These are phyloP conservation scores for Prorocentrum cordatum DNA, from an alignment of 169 alveolate species.

Conservation along the genomic window DNA sequence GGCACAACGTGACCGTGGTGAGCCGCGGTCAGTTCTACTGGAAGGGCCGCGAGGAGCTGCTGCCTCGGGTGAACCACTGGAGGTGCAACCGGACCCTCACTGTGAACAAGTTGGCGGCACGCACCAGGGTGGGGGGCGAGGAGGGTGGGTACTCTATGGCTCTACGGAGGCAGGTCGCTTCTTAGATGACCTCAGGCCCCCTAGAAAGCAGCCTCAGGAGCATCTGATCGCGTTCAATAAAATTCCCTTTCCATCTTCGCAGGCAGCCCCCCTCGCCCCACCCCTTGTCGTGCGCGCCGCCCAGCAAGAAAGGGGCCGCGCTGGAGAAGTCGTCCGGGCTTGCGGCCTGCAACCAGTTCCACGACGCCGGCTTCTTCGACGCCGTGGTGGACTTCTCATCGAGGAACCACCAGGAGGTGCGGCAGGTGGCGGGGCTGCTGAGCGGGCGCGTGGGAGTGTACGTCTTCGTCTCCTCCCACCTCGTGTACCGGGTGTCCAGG, in stretches of 20 bases:
- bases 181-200: too few species aligned
- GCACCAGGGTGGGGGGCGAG: too few species aligned
- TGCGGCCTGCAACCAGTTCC: neutral
- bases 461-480: neutral
- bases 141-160: too few species aligned
- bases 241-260: too few species aligned
- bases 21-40: neutral
- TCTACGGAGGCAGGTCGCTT: too few species aligned
- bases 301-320: too few species aligned
- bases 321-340: neutral
- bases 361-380: neutral
- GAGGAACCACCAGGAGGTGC: slow-evolving; percentile 12
- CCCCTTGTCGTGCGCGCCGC: too few species aligned
- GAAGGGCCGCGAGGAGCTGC: neutral
- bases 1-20: neutral
- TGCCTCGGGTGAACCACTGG: neutral
- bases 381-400: slow-evolving; percentile 51
- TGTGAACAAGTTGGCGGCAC: too few species aligned
- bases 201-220: too few species aligned
- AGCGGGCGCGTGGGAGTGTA: neutral
- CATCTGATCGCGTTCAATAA: too few species aligned
- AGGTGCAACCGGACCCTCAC: neutral
- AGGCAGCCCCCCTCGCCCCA: too few species aligned
- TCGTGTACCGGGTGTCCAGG: too few species aligned
- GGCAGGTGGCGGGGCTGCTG: slow-evolving; percentile 15